phyloP scores from a whole-genome alignment of 192 early-diverging fungal genomes.

The Linnemannia zychae region DNA sequence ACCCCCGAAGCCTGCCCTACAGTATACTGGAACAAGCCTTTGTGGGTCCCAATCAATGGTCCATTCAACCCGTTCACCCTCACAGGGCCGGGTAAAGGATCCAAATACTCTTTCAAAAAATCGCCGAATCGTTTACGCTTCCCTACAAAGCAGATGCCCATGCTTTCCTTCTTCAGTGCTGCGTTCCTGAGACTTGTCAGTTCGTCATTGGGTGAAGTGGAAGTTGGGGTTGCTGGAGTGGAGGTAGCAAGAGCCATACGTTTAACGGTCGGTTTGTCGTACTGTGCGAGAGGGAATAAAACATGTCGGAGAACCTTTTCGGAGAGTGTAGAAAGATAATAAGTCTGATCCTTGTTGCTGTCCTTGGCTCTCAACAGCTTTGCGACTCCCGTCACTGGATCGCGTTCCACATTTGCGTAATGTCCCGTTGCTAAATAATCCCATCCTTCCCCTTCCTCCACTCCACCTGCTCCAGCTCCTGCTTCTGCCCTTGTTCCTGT shows the following conservation, averaged over 20 bases:
- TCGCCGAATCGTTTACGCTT: conserved; percentile 80
- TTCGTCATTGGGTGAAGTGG: not conserved
- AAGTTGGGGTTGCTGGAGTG: no score
- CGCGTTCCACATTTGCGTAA: conserved; percentile 63
- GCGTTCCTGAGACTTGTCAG: conserved; percentile 67
- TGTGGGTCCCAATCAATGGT: conserved; percentile 61
- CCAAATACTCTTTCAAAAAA: conserved; percentile 73
- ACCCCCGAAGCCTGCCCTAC: conserved; percentile 86
- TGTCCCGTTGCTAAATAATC: conserved; percentile 61
- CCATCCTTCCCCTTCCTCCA: conserved; percentile 21
- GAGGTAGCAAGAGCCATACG: conserved; percentile 62
- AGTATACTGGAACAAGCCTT: conserved; percentile 79
- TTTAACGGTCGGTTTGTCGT: conserved; percentile 83
- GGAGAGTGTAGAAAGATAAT: conserved; percentile 85
- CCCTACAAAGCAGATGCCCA: conserved; percentile 98
- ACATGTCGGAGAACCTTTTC: conserved; percentile 62
- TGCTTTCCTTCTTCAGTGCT: conserved; percentile 84
- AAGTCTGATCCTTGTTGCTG: conserved; percentile 91
- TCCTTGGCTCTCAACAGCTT: conserved; percentile 66
- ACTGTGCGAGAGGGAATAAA: conserved; percentile 87
- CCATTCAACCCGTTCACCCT: conserved; percentile 33
- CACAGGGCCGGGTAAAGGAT: conserved; percentile 32
- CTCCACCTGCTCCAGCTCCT: not conserved
- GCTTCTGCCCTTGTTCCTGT: not conserved
- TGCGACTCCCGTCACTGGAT: conserved; percentile 26